These are phyloP conservation scores for baker's yeast (Saccharomyces cerevisiae) DNA, from an alignment of 805 yeast species.

Conservation along the genomic window DNA sequence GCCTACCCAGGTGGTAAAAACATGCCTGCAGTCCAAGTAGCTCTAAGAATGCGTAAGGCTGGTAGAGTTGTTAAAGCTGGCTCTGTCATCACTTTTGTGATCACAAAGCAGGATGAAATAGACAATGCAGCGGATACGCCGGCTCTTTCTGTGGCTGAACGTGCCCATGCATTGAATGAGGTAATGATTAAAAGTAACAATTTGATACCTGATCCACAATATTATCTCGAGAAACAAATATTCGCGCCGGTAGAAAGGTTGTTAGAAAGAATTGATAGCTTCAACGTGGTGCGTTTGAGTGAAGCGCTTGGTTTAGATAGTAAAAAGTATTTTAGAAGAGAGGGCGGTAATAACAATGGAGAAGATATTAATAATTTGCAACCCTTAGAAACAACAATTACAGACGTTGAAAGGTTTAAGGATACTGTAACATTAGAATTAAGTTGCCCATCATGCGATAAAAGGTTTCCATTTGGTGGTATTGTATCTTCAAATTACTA, in stretches of 20 bases:
- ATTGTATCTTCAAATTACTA: conserved; percentile 56
- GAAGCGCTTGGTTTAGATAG: conserved; percentile 71
- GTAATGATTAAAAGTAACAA: conserved; percentile 43
- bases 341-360: conserved; percentile 19
- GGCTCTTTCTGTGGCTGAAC: conserved; percentile 48
- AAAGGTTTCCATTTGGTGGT: conserved; percentile 64
- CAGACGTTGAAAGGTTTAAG: conserved; percentile 77
- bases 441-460: conserved; percentile 52
- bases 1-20: conserved; percentile 74
- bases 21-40: conserved; percentile 89
- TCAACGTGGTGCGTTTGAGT: conserved; percentile 73
- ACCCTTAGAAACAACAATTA: conserved; percentile 73
- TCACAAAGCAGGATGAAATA: conserved; percentile 43
- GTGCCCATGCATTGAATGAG: conserved; percentile 79
- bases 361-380: conserved; percentile 38
- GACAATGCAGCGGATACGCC: conserved; percentile 24
- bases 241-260: conserved; percentile 86
- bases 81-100: conserved; percentile 79
- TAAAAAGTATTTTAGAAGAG: conserved; percentile 43
- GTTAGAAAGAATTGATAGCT: conserved; percentile 76
- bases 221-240: conserved; percentile 80
- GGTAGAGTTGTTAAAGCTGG: conserved; percentile 88
- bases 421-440: conserved; percentile 49
- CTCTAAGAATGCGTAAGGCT: conserved; percentile 64
- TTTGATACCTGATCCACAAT: conserved; percentile 64